Evolutionary conservation across 805 yeast genomes (phyloP), one percentile per base, ranked within the genome.

Genomic region (Ogataea salicorniae): DNA sequence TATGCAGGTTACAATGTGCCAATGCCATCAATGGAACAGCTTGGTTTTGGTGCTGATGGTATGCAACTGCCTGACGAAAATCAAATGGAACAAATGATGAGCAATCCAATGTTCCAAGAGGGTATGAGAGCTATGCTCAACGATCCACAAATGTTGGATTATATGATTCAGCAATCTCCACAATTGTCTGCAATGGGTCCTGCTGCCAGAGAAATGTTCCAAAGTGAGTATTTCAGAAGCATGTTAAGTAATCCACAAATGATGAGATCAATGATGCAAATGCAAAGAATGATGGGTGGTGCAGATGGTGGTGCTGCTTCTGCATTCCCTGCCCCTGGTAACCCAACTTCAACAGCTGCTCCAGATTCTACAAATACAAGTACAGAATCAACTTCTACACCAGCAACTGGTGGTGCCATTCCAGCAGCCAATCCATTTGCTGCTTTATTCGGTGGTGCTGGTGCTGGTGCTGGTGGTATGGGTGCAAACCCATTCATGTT

Each of bases 61-160:
- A 79, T 85, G 87, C 79, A 77, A 41, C 70, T 83, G 58, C 91
- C 95, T 13, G 82, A 80, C 56, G 85, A 87, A 42, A 91, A 84
- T 43, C 90, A 87, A 52, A 63, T 92, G 67, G 71, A 80, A 34
- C 72, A 75, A 46, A 80, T 88, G 86, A 74, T 94, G 83, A 83
- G 81, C 17, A 79, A 80, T 55, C 99, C 98, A 37, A 73, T 79
- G 69, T 78, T 87, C 57, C 91, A 84, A 62, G 90, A 90, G 62
- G 76, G 84, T 50, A 79, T 92, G 87, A 81, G 84, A 62, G 81
- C 85, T 43, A 79, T 87, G 85, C 72, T 90, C 43, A 78, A 83
- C 39, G 87, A 91, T 67, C 97, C 97, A 2, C 91, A 86, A 64
- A 84, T 90, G 91, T 63, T 88, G 43, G 96, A 89, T 57, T 81